Conservation (phyloP, 306 rosid genomes). For the apple (Malus domestica) region ASM211411v1 NC_041803.1:43609001-43609500, state of each 20-base stretch:
- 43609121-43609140: conserved; percentile 44
- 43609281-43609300: conserved; percentile 72
- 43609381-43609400: conserved; percentile 63
- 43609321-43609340: conserved; percentile 72
- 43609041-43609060: conserved; percentile 66
- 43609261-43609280: conserved; percentile 67
- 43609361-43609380: conserved; percentile 69
- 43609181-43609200: conserved; percentile 58
- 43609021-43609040: conserved; percentile 62
- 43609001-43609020: conserved; percentile 58
- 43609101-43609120: conserved; percentile 20
- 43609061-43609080: conserved; percentile 34
- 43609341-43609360: conserved; percentile 56
- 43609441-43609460: conserved; percentile 59
- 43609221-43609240: conserved; percentile 76
- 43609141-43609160: conserved; percentile 70
- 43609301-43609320: conserved; percentile 69
- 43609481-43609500: conserved; percentile 66
- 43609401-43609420: conserved; percentile 61
- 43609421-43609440: conserved; percentile 81
- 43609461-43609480: conserved; percentile 76
- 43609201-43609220: conserved; percentile 56
- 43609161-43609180: conserved; percentile 70
- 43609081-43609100: conserved; percentile 36
- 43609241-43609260: conserved; percentile 66